Conservation (phyloP, 805 yeast species). For the Metschnikowia picachoensis region DNA sequence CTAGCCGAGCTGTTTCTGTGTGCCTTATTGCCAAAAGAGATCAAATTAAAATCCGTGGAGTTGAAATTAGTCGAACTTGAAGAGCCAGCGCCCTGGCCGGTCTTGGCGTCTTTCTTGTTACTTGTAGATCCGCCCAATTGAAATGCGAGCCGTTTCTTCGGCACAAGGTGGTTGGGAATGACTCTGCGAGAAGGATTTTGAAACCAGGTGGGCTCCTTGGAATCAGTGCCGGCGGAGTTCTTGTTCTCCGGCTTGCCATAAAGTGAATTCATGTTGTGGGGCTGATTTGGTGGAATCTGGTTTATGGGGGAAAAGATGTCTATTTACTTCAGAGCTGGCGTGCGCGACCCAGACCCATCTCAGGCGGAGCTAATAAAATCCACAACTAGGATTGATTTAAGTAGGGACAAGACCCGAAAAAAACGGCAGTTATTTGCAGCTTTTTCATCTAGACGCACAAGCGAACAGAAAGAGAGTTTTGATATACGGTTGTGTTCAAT, state of each 20-base stretch:
- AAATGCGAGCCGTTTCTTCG: constrained; percentile 39
- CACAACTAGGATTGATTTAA: too few species aligned
- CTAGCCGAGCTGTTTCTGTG: constrained; percentile 21
- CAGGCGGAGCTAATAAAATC: too few species aligned
- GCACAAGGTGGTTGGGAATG: constrained; percentile 40
- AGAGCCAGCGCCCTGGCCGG: background rate
- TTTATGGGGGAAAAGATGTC: too few species aligned
- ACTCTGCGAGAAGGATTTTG: constrained; percentile 32
- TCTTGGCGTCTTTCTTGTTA: constrained; percentile 11
- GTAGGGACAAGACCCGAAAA: too few species aligned
- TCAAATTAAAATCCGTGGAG: constrained; percentile 23
- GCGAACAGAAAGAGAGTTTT: too few species aligned
- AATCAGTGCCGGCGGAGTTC: background rate
- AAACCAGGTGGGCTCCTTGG: constrained; percentile 33
- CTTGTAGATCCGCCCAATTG: constrained; percentile 27
- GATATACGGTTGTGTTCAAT: too few species aligned
- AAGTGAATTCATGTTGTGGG: constrained; percentile 6
- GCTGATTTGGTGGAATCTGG: background rate
- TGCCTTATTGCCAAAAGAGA: constrained; percentile 31
- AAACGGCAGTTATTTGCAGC: too few species aligned
- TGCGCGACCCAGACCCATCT: too few species aligned
- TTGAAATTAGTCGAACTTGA: constrained; percentile 7
- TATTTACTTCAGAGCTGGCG: too few species aligned
- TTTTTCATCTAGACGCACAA: too few species aligned
- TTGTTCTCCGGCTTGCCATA: constrained; percentile 8